Conservation (phyloP, 257 asterid genomes). For the Verbena officinalis region DNA sequence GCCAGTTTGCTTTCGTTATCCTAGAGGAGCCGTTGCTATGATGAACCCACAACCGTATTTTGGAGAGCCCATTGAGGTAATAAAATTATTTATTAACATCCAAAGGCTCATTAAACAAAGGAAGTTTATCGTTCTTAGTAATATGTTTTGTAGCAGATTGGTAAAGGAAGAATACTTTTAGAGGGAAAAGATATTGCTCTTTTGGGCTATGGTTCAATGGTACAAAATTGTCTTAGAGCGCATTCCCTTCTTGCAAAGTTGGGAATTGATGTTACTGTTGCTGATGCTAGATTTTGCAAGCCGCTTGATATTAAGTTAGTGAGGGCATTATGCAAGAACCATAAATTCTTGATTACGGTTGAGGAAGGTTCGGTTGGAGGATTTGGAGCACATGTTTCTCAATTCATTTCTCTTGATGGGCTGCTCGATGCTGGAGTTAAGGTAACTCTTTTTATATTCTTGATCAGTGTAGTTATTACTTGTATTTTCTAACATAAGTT, state of each 20-base stretch:
- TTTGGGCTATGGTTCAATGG: constrained; percentile 87
- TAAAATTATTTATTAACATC: neutral
- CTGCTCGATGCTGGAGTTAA: constrained; percentile 78
- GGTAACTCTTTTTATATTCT: constrained; percentile 39
- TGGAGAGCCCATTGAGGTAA: constrained; percentile 73
- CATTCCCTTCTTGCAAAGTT: constrained; percentile 67
- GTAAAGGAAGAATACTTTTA: constrained; percentile 65
- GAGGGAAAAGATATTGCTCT: constrained; percentile 82
- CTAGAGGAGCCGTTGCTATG: constrained; percentile 69
- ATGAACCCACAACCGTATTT: constrained; percentile 29
- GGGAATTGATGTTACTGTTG: constrained; percentile 75
- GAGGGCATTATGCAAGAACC: constrained; percentile 64
- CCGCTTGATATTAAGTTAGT: constrained; percentile 76
- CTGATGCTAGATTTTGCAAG: constrained; percentile 97
- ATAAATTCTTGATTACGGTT: constrained; percentile 64
- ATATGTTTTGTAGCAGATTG: constrained; percentile 47
- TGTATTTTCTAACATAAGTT: neutral
- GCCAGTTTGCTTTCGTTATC: constrained; percentile 87
- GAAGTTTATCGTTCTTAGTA: too few species aligned
- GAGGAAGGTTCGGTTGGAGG: constrained; percentile 93
- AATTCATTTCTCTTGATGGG: constrained; percentile 78
- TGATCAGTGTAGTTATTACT: neutral
- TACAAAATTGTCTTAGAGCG: constrained; percentile 83
- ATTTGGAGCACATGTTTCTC: constrained; percentile 85
- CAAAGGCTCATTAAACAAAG: too few species aligned